A percentile compares a stretch with the other conserved stretches of the same genome.
Conservation (phyloP, 495 filamentous ascomycete genomes). For the Glarea lozoyensis region DNA sequence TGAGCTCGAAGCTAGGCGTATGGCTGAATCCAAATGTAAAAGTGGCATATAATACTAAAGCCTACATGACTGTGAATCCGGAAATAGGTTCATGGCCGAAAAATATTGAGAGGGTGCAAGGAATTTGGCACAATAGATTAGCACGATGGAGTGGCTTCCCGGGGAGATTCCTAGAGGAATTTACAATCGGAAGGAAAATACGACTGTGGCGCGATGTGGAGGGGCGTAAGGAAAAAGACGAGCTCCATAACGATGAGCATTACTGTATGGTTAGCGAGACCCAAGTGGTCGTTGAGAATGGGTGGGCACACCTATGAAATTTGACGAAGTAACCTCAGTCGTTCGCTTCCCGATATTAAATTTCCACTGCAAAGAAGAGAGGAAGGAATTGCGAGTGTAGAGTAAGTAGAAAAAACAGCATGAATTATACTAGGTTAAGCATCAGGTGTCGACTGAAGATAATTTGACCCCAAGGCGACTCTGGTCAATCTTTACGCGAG, state of each 20-base stretch:
- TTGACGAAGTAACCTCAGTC: too few relatives aligned
- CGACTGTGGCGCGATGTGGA: conserved; percentile 24
- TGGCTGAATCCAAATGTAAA: conserved; percentile 71
- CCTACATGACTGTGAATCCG: conserved; percentile 46
- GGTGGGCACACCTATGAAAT: conserved; percentile 73
- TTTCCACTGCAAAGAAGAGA: too few relatives aligned
- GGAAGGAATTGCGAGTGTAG: too few relatives aligned
- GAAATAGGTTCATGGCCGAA: conserved; percentile 29
- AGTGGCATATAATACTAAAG: conserved; percentile 54
- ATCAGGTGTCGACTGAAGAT: too few relatives aligned
- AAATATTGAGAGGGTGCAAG: conserved; percentile 24
- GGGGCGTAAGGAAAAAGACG: conserved; percentile 13
- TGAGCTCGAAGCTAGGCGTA: conserved; percentile 46
- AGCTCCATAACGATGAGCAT: conserved; percentile 41
- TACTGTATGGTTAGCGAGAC: conserved; percentile 74
- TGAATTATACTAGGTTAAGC: too few relatives aligned
- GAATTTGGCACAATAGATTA: conserved; percentile 52
- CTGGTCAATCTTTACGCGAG: too few relatives aligned
- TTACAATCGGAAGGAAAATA: conserved; percentile 29
- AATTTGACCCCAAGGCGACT: too few relatives aligned
- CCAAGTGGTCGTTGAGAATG: conserved; percentile 65
- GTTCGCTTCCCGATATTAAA: too few relatives aligned
- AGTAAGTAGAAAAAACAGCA: too few relatives aligned
- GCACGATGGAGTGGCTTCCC: conserved; percentile 36
- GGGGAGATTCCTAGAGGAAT: conserved; percentile 27